These are phyloP conservation scores for Malassezia slooffiae DNA, from an alignment of 1,284 basidiomycete species.

Conservation along the genomic window DNA sequence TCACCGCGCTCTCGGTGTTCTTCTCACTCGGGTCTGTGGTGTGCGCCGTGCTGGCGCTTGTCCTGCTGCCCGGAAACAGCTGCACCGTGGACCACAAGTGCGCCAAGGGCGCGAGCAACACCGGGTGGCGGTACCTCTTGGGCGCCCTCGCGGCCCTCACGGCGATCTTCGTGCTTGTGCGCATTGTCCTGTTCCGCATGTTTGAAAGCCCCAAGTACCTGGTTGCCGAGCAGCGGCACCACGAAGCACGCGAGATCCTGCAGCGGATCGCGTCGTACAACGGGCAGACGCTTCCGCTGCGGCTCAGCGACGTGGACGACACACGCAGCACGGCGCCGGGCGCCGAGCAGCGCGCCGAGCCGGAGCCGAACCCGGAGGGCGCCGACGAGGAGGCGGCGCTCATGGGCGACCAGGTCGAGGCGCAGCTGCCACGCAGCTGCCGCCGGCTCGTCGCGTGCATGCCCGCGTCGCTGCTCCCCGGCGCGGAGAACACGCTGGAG, in stretches of 20 bases:
- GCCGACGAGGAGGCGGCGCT: slow-evolving; percentile 1
- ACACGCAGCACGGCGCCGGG: neutral
- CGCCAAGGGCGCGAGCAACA: neutral
- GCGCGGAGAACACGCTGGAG: neutral
- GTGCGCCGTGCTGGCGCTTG: slow-evolving; percentile 19
- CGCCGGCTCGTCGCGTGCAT: neutral
- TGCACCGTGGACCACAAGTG: neutral
- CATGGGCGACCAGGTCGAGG: too few species aligned
- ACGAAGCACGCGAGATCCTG: slow-evolving; percentile 30
- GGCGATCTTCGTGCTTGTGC: slow-evolving; percentile 12
- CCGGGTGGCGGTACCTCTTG: slow-evolving; percentile 24
- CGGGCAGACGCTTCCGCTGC: slow-evolving; percentile 16
- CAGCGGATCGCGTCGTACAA: slow-evolving; percentile 30
- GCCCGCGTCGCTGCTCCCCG: neutral
- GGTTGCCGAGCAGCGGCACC: slow-evolving; percentile 21
- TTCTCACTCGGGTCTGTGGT: slow-evolving; percentile 35
- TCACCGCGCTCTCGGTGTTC: slow-evolving; percentile 88
- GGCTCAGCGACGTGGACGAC: slow-evolving; percentile 24
- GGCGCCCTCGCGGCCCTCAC: slow-evolving; percentile 9
- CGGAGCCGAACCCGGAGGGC: too few species aligned
- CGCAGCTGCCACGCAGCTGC: too few species aligned
- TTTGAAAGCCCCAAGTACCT: slow-evolving; percentile 67
- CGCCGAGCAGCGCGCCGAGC: slow-evolving; percentile 2
- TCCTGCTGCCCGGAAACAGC: slow-evolving; percentile 19
- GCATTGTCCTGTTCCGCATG: neutral